Percentiles rank a stretch among this genome's conserved stretches.
Conservation (phyloP, 805 yeast genomes). For the Zygoascus ofunaensis region DNA sequence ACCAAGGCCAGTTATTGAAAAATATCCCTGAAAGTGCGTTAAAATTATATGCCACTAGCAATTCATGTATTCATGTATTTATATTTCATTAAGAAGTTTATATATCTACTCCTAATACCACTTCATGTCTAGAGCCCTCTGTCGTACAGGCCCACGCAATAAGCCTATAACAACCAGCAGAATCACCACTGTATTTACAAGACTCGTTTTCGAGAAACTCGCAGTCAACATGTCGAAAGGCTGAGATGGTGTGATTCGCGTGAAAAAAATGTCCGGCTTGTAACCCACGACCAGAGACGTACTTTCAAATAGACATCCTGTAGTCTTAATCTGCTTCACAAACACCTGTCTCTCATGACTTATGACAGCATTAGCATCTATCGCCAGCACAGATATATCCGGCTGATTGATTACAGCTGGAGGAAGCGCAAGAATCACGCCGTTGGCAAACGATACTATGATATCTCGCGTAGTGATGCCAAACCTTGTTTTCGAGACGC, state of each 20-base stretch:
- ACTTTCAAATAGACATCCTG: slow-evolving; percentile 70
- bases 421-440: slow-evolving; percentile 63
- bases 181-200: slow-evolving; percentile 49
- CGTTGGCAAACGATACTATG: slow-evolving; percentile 47
- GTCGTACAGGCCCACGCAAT: slow-evolving; percentile 16
- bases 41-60: too few species aligned
- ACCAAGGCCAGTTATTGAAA: too few species aligned
- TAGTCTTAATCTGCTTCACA: slow-evolving; percentile 34
- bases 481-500: slow-evolving; percentile 47
- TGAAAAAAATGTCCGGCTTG: slow-evolving; percentile 59
- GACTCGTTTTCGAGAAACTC: slow-evolving; percentile 56
- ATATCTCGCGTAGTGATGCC: slow-evolving; percentile 65
- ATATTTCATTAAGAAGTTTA: too few species aligned
- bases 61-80: too few species aligned
- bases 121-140: slow-evolving; percentile 6
- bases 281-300: slow-evolving; percentile 57
- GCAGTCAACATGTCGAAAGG: slow-evolving; percentile 69
- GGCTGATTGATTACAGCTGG: slow-evolving; percentile 59
- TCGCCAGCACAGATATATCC: slow-evolving; percentile 46
- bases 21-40: too few species aligned
- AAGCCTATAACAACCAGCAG: slow-evolving; percentile 25
- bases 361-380: slow-evolving; percentile 41
- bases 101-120: slow-evolving; percentile 17
- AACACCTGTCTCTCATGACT: slow-evolving; percentile 42
- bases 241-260: slow-evolving; percentile 68